Base-by-base conservation (phyloP, 2,329 filamentous ascomycete species). In the Exophiala bonariae region DNA sequence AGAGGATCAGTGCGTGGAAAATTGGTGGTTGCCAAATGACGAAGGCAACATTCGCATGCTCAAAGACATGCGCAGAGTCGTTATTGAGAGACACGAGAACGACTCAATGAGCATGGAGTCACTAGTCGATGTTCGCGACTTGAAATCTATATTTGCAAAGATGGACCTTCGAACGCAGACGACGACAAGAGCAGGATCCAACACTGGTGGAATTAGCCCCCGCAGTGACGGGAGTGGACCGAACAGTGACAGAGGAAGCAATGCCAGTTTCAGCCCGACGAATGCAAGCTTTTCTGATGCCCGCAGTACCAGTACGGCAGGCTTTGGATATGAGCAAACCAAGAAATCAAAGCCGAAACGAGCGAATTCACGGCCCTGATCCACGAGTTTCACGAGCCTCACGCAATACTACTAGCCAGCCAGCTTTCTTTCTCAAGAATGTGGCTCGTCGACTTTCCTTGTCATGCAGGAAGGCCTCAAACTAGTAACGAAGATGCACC, bases 1-100 rank as follows among this genome's bases (percentile, higher is more conserved):
- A 22, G 50, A 54, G 33, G 41, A 48, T 14, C 78, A 81, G 11
- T 82, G 84, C 16, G 82, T 90, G 43, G 80, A 81, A 35, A 77
- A 85, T 47, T 96, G 90, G 89, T 99, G 93, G 93, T 78, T 96
- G 2, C 88, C 90, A 2, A 80, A 93, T 64, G 81, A 89, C 53
- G 86, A 92, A 70, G 82, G 81, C 2, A 87, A 87, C 59, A 85
- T 81, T 9, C 79, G 81, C 1, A 80, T 95, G 33, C 76, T 96
- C 44, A 84, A 83, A 41, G 85, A 80, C 44, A 83, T 96, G 52
- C 85, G 91, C 16, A 79, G 82, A 33, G 91, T 96, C 67, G 88
- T 90, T 20, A 83, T 88, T 58, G 88, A 93, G 55, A 81, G 89
- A 17, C 43, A 55, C 41, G 41, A 80, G 14, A 69, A 44, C 73